Evolutionary conservation across 192 early-diverging fungal genomes (phyloP).

Genomic region (Backusella circina): DNA sequence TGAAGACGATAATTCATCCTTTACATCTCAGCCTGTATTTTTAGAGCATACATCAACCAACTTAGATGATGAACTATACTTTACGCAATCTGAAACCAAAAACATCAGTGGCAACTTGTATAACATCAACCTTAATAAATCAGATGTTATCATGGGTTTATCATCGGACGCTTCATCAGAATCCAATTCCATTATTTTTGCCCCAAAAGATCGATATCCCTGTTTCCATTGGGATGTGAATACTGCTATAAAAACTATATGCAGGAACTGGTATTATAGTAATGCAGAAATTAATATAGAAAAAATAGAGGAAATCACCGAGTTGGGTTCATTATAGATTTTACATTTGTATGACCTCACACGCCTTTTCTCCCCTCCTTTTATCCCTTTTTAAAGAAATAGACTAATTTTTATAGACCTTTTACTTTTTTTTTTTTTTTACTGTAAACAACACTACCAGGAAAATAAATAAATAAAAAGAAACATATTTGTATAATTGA

Average conservation of each 20-base stretch:
- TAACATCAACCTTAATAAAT: neutral
- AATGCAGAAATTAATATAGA: neutral
- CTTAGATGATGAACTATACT: neutral
- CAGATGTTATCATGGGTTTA: neutral
- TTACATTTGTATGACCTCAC: neutral
- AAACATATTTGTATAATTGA: neutral
- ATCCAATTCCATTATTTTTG: neutral
- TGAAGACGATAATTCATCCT: neutral
- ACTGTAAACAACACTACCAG: neutral
- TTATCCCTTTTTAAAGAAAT: neutral
- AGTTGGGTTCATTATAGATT: neutral
- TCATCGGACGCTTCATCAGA: neutral
- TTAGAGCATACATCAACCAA: neutral
- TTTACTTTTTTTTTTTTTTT: neutral
- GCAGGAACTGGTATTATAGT: neutral
- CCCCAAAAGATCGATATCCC: constrained; percentile 21
- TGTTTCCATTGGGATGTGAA: constrained; percentile 37
- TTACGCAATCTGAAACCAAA: neutral
- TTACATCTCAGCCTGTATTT: neutral
- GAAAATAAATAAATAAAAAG: neutral
- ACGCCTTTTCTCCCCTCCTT: neutral
- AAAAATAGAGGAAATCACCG: neutral
- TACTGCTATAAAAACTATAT: constrained; percentile 15
- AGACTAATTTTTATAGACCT: neutral
- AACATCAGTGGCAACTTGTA: neutral